phyloP scores from a whole-genome alignment of 2,329 filamentous ascomycete species.

The Aureobasidium sp. region DNA sequence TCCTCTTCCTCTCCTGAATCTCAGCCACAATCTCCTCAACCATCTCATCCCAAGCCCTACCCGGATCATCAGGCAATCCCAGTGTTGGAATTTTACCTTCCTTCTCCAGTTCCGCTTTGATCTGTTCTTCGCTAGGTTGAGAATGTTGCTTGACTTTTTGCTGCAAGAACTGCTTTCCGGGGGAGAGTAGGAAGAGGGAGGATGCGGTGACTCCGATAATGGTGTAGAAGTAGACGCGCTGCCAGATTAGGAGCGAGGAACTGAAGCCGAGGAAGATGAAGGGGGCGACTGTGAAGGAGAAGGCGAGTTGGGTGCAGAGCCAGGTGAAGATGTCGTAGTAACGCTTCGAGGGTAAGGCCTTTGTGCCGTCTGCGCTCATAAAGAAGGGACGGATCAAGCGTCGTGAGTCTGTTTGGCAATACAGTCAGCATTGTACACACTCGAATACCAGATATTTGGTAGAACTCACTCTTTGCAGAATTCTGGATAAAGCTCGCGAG shows the following conservation, averaged over 20 bases:
- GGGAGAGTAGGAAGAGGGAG: constrained; percentile 73
- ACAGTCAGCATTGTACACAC: not conserved
- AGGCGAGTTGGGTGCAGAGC: constrained; percentile 68
- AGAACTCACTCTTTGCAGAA: constrained; percentile 74
- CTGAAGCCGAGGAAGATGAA: constrained; percentile 74
- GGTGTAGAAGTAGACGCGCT: constrained; percentile 80
- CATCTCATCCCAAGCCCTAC: constrained; percentile 67
- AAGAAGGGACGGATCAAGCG: constrained; percentile 90
- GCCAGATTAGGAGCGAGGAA: constrained; percentile 70
- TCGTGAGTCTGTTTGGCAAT: constrained; percentile 59
- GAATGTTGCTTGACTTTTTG: constrained; percentile 28
- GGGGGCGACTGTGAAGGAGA: constrained; percentile 74
- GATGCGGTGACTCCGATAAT: constrained; percentile 57
- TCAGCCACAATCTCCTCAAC: constrained; percentile 66
- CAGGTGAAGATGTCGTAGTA: constrained; percentile 79
- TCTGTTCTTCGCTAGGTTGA: constrained; percentile 21
- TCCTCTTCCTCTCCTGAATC: constrained; percentile 51
- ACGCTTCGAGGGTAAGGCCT: constrained; percentile 61
- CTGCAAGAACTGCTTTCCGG: constrained; percentile 50
- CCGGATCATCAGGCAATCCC: constrained; percentile 70
- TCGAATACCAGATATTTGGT: not conserved
- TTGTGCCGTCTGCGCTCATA: constrained; percentile 64
- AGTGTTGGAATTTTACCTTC: constrained; percentile 40
- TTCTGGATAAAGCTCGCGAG: constrained; percentile 88
- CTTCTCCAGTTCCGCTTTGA: constrained; percentile 24